Percentiles rank a stretch among this genome's conserved stretches.
phyloP scores from a whole-genome alignment of 371 early-diverging fungal genomes.

The Actinomucor elegans region DNA sequence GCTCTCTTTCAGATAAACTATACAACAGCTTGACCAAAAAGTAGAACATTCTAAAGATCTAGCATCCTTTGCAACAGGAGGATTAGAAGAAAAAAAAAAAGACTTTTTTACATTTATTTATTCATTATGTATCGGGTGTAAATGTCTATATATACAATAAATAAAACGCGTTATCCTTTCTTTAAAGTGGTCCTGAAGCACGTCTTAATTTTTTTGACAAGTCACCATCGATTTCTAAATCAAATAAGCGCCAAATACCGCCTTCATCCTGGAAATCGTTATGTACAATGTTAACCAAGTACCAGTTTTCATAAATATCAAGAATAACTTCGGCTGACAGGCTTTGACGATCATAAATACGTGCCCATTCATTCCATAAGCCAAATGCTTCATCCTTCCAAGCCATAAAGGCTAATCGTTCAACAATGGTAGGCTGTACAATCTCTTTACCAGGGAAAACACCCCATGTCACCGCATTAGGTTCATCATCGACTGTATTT shows the following conservation, averaged over 20 bases:
- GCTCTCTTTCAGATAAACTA: no score
- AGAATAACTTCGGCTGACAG: conserved; percentile 62
- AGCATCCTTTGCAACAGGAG: no score
- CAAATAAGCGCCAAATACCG: conserved; percentile 75
- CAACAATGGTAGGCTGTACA: conserved; percentile 96
- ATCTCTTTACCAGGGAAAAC: conserved; percentile 98
- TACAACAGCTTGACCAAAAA: no score
- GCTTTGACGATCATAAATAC: conserved; percentile 68
- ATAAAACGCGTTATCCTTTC: not conserved
- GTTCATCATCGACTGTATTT: conserved; percentile 80
- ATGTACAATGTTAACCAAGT: conserved; percentile 92
- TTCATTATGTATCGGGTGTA: no score
- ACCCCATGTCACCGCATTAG: conserved; percentile 98
- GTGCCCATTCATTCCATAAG: conserved; percentile 91
- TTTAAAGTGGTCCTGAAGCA: conserved; percentile 19
- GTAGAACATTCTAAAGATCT: no score
- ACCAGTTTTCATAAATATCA: conserved; percentile 79
- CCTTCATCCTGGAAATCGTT: conserved; percentile 85
- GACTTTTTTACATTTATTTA: not conserved
- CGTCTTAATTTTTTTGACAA: conserved; percentile 33
- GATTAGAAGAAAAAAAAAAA: no score
- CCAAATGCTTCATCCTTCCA: conserved; percentile 98
- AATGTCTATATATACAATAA: conserved; percentile 2
- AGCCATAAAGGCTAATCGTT: conserved; percentile 88
- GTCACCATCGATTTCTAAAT: conserved; percentile 48